Evolutionary conservation across 805 yeast genomes (phyloP), one percentile per base, ranked within the genome.

Genomic region (Zygoascus biomembranicola): DNA sequence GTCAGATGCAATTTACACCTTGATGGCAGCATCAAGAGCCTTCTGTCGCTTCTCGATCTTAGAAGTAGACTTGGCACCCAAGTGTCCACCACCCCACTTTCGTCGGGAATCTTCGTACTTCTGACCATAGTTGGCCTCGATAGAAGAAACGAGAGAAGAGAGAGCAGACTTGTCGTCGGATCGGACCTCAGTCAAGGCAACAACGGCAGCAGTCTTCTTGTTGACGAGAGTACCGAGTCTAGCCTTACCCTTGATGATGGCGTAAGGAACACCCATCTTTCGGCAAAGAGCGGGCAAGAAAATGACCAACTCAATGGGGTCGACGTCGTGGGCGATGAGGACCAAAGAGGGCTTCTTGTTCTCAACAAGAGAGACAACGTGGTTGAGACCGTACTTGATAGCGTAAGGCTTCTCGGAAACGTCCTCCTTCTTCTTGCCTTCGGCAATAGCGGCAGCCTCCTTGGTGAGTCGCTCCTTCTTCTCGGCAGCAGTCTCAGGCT

Each of bases 21-120:
- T 66, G 55, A 64, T 62, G 45, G 74, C 69, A 57, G 73, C 67
- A 52, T 67, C 76, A 49, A 63, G 59, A 66, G 77, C 76, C 77
- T 78, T 82, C 63, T 82, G 84, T 71, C 75, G 83, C 84, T 87
- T 88, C 67, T 81, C 90, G 62, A 75, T 72, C 80, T 85, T 88
- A 71, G 84, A 94, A 70, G 80, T 81, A 70, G 97, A 89, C 82
- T 92, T 94, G 68, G 86, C 78, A 76, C 98, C 97, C 82, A 94
- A 79, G 76, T 89, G 73, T 82, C 99, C 99, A 82, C 99, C 99
- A 82, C 98, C 98, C 99, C 99, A 92, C 85, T 89, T 96, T 80
- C 88, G 90, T 84, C 95, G 92, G 73, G 81, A 71, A 68, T 94
- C 97, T 72, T 92, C 97, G 86, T 85, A 88, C 78, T 89, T 88